Evolutionary conservation across 768 basidiomycete species (phyloP).

Genomic region (Mycena crocata): DNA sequence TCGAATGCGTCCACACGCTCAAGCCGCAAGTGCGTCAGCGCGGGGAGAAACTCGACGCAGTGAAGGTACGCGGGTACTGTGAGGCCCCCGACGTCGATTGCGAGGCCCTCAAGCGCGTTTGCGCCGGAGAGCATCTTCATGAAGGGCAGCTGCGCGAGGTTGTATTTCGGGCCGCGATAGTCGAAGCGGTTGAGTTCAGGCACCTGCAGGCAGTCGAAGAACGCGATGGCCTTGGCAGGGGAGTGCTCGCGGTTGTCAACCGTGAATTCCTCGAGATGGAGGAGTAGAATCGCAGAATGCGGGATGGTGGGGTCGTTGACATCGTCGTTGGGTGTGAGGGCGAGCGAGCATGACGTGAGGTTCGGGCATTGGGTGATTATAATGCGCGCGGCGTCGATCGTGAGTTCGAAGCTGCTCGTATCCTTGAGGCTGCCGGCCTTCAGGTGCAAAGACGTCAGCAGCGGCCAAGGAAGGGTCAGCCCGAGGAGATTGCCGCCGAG

Average conservation of each 20-base stretch:
- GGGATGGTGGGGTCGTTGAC: neutral
- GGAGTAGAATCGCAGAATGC: neutral
- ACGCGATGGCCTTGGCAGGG: neutral
- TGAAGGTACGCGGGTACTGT: neutral
- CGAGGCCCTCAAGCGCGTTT: constrained; percentile 6
- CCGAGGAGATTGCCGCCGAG: constrained; percentile 17
- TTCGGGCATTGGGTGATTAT: constrained; percentile 15
- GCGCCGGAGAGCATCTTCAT: constrained; percentile 3
- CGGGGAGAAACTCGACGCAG: constrained; percentile 5
- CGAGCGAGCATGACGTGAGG: neutral
- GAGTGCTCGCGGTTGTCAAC: constrained; percentile 23
- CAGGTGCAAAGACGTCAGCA: neutral
- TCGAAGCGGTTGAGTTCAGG: constrained; percentile 7
- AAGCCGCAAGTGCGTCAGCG: neutral
- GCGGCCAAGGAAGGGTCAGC: constrained; percentile 13
- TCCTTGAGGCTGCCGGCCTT: constrained; percentile 2
- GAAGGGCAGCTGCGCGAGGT: constrained; percentile 1
- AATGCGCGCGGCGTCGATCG: neutral
- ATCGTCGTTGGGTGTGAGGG: constrained; percentile 1
- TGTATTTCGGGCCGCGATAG: constrained; percentile 16
- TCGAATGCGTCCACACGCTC: constrained; percentile 5
- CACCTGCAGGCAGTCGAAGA: constrained; percentile 2
- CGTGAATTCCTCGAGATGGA: neutral
- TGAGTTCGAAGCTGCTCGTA: constrained; percentile 4
- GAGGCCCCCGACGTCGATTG: constrained; percentile 8